A percentile compares a stretch with the other conserved stretches of the same genome.
These are phyloP conservation scores for Colletotrichum theobromicola DNA, from an alignment of 2,329 filamentous ascomycete species.

Conservation along the genomic window DNA sequence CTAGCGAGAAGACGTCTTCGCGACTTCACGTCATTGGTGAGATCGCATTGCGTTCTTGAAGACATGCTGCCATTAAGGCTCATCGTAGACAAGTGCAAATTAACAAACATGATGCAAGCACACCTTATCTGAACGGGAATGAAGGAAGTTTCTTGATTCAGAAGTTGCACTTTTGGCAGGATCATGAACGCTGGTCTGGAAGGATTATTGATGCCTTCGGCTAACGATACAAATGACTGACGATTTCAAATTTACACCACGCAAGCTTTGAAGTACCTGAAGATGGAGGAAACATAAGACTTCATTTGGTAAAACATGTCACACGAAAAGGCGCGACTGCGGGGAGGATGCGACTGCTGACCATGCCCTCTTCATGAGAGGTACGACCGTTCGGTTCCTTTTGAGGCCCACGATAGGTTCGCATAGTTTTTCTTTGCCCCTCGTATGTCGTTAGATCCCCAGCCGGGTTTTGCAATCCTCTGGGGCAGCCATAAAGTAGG, in stretches of 20 bases:
- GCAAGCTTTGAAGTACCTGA: not conserved
- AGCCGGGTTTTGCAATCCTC: not conserved
- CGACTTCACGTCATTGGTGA: not conserved
- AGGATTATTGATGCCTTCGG: not conserved
- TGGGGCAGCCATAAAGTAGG: not conserved
- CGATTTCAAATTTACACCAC: not conserved
- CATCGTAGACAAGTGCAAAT: not conserved
- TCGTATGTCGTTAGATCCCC: not conserved
- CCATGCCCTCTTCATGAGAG: not conserved
- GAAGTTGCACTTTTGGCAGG: not conserved
- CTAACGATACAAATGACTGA: not conserved
- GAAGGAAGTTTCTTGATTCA: not conserved
- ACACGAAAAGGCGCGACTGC: not conserved
- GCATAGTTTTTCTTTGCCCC: not conserved
- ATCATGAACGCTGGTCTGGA: not conserved
- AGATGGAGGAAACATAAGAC: not conserved
- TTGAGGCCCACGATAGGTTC: not conserved
- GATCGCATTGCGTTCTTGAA: not conserved
- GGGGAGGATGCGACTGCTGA: not conserved
- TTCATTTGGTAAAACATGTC: not conserved
- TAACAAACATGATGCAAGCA: not conserved
- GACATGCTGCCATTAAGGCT: not conserved
- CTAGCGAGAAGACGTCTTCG: not conserved
- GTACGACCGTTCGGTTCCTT: too few species aligned
- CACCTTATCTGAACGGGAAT: not conserved